Evolutionary conservation across 148 eudicot species (phyloP), one percentile per base, ranked within the genome.

Genomic region (Polygonum maritimum): DNA sequence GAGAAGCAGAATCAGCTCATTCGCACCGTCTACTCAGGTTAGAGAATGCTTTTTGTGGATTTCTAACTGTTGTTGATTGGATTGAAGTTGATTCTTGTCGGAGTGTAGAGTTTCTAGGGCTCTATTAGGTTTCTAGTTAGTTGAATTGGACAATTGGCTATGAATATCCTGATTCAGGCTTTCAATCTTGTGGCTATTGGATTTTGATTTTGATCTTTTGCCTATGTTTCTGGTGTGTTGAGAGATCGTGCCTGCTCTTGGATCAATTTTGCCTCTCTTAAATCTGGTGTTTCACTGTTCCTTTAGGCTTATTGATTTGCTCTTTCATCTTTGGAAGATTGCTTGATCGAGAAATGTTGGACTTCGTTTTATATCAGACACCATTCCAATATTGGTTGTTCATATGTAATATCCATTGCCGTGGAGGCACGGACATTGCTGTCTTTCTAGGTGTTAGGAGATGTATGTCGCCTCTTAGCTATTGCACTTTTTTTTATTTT

Each of bases 1-100:
- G 92, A 92, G 82, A 88, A 89, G 87, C 94, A 92, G 69, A 94
- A 88, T 76, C 94, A 89, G 76, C 85, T 92, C 33, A 84, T 92
- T 79, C 89, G 92, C 48, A 86, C 82, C 60, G 75, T 92, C 6
- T 92, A 88, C 75, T 83, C 83, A 85, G 93, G 93, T 89, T 58
- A 3, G 35, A 0, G 6, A 63, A 36, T 36, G 15, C 39, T 39
- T 73, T 33, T 38, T 13, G 33, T 19, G 3, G 35, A 44, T 31
- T 45, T 48, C 69, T 5, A 60, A 60, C 38, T 12, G 15, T 16
- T 26, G 10, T 60, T 1, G 38, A 57, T 12, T 60, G 38, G 13
- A 60, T 60, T 60, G 69, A 26, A 22, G 16, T 31, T 60, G 36
- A 26, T 11, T 9, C 3, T 35, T 54, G 47, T 57, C 49, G 72